phyloP scores from a whole-genome alignment of 148 eudicot species.

The Pharnaceum exiguum region DNA sequence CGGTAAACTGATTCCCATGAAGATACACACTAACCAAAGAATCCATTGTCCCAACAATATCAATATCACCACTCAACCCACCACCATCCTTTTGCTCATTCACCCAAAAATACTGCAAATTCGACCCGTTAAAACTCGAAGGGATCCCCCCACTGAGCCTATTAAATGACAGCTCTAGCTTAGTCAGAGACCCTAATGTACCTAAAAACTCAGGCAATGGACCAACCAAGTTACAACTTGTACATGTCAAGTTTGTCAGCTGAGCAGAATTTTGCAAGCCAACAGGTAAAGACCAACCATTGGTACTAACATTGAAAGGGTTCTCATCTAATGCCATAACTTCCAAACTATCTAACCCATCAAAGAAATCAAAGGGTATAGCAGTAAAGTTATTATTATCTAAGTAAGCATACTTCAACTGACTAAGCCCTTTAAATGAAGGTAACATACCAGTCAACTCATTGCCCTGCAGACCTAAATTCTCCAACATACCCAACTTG shows the following conservation, averaged over 20 bases:
- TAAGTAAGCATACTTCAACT: slow-evolving; percentile 55
- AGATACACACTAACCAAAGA: slow-evolving; percentile 87
- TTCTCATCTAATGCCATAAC: slow-evolving; percentile 70
- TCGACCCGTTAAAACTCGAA: slow-evolving; percentile 44
- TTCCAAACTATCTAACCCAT: slow-evolving; percentile 65
- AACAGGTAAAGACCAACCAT: slow-evolving; percentile 79
- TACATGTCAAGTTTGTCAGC: slow-evolving; percentile 49
- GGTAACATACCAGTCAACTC: slow-evolving; percentile 69
- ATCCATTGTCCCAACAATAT: slow-evolving; percentile 58
- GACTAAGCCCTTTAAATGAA: slow-evolving; percentile 61
- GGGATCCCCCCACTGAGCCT: slow-evolving; percentile 67
- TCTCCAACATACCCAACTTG: slow-evolving; percentile 45
- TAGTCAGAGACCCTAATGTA: slow-evolving; percentile 46
- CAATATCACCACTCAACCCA: slow-evolving; percentile 76
- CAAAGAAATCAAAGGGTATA: slow-evolving; percentile 83
- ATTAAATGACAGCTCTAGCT: slow-evolving; percentile 52
- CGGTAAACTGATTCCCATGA: slow-evolving; percentile 87
- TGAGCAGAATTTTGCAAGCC: slow-evolving; percentile 59
- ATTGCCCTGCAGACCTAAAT: slow-evolving; percentile 85
- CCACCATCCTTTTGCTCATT: slow-evolving; percentile 58
- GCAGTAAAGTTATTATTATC: slow-evolving; percentile 71
- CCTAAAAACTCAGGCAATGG: slow-evolving; percentile 81
- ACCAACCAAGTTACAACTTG: slow-evolving; percentile 69
- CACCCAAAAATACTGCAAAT: slow-evolving; percentile 63
- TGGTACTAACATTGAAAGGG: slow-evolving; percentile 58